A percentile compares a stretch with the other conserved stretches of the same genome.
phyloP scores from a whole-genome alignment of 352 stramenopile species.

The Pythium guiyangense region DNA sequence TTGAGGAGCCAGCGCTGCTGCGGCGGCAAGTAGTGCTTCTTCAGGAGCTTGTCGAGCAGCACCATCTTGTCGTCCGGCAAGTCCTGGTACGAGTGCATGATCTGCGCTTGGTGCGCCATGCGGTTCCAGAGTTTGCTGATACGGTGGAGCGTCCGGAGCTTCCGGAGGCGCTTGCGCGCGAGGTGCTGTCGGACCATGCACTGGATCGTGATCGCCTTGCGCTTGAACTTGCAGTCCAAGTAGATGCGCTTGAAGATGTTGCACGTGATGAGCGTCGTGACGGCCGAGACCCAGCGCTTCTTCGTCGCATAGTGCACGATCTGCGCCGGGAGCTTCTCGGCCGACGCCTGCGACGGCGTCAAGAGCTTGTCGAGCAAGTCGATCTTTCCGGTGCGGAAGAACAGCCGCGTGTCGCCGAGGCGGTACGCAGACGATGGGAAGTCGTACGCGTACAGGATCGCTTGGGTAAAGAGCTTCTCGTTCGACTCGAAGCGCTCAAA shows the following conservation, averaged over 20 bases:
- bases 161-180: constrained; percentile 62
- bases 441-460: constrained; percentile 71
- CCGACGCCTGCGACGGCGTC: constrained; percentile 35
- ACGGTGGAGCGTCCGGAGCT: constrained; percentile 48
- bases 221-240: constrained; percentile 59
- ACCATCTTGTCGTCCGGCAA: constrained; percentile 96
- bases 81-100: constrained; percentile 76
- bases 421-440: constrained; percentile 76
- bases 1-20: constrained; percentile 80
- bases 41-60: constrained; percentile 98
- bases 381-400: constrained; percentile 87
- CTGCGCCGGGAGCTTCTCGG: constrained; percentile 21
- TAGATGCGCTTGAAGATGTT: constrained; percentile 73
- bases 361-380: constrained; percentile 76
- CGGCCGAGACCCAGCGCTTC: constrained; percentile 73
- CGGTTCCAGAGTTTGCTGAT: constrained; percentile 64
- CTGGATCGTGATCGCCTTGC: constrained; percentile 72
- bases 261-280: constrained; percentile 65
- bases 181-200: constrained; percentile 73
- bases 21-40: constrained; percentile 52
- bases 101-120: constrained; percentile 60
- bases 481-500: constrained; percentile 77
- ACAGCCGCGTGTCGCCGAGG: constrained; percentile 73
- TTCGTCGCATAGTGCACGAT: constrained; percentile 67
- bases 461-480: constrained; percentile 84